phyloP scores from a whole-genome alignment of 768 basidiomycete species.

The Lentinula guzmanii region DNA sequence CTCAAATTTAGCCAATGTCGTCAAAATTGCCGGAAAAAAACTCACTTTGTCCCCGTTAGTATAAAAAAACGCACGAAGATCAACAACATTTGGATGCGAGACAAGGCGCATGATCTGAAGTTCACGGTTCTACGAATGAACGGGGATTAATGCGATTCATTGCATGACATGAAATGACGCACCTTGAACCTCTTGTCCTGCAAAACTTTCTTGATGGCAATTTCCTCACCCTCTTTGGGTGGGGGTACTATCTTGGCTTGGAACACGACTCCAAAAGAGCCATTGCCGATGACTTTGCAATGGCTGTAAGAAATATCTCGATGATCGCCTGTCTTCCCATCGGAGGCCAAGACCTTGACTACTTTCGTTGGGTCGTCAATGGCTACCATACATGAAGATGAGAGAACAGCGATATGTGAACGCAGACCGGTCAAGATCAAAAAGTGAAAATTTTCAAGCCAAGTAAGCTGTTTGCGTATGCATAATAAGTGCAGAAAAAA shows the following conservation, averaged over 20 bases:
- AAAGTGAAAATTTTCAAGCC: constrained; percentile 4
- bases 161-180: constrained; percentile 18
- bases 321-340: constrained; percentile 89
- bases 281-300: constrained; percentile 98
- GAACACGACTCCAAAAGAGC: constrained; percentile 98
- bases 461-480: constrained; percentile 8
- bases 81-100: constrained; percentile 95
- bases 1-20: not conserved
- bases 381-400: constrained; percentile 34
- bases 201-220: constrained; percentile 99
- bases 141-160: not conserved
- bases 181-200: constrained; percentile 99
- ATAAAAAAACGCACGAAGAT: constrained; percentile 97
- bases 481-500: constrained; percentile 19
- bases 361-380: constrained; percentile 97
- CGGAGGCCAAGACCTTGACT: constrained; percentile 90
- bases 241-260: constrained; percentile 80
- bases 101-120: constrained; percentile 98
- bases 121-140: constrained; percentile 80
- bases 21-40: constrained; percentile 7
- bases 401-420: constrained; percentile 23
- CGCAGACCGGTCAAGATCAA: constrained; percentile 20
- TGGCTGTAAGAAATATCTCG: constrained; percentile 90
- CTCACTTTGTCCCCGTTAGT: constrained; percentile 98
- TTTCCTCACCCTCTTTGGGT: constrained; percentile 68